A percentile compares a stretch with the other conserved stretches of the same genome.
Evolutionary conservation across 306 rosid species (phyloP).

Genomic region (Begonia peltatifolia): DNA sequence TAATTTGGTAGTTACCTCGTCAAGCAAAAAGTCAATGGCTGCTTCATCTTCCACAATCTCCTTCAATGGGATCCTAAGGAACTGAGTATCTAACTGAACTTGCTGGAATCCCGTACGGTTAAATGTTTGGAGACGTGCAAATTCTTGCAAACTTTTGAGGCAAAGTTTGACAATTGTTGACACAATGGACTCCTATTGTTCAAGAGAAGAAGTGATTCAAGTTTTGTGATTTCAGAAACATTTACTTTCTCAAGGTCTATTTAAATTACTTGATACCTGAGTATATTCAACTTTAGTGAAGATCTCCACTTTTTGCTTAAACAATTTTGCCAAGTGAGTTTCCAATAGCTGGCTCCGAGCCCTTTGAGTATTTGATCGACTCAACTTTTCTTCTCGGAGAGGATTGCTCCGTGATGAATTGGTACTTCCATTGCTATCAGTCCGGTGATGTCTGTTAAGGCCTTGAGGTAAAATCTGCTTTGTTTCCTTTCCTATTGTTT

Average conservation of each 20-base stretch:
- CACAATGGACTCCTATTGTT: slow-evolving; percentile 71
- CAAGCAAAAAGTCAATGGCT: slow-evolving; percentile 74
- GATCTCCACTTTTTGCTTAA: slow-evolving; percentile 87
- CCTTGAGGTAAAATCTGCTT: slow-evolving; percentile 78
- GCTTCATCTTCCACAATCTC: slow-evolving; percentile 87
- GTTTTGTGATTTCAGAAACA: slow-evolving; percentile 13
- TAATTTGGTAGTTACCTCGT: slow-evolving; percentile 46
- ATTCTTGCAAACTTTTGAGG: slow-evolving; percentile 89
- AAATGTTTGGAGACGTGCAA: slow-evolving; percentile 67
- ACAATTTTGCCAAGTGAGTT: slow-evolving; percentile 90
- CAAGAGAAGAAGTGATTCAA: slow-evolving; percentile 16
- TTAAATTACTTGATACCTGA: slow-evolving; percentile 41
- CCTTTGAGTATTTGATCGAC: slow-evolving; percentile 63
- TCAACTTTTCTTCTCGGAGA: slow-evolving; percentile 62
- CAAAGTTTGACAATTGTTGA: slow-evolving; percentile 67
- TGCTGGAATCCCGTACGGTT: slow-evolving; percentile 96
- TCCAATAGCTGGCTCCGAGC: slow-evolving; percentile 93
- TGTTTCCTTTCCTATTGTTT: slow-evolving; percentile 49
- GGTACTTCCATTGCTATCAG: slow-evolving; percentile 84
- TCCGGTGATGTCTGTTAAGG: slow-evolving; percentile 50
- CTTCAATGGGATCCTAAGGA: slow-evolving; percentile 58
- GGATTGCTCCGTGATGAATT: slow-evolving; percentile 84
- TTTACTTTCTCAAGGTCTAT: neutral
- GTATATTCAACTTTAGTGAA: slow-evolving; percentile 85
- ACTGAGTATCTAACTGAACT: slow-evolving; percentile 86